Percentiles rank a stretch among this genome's conserved stretches.
These are phyloP conservation scores for Fusarium continuum DNA, from an alignment of 2,329 filamentous ascomycete genomes.

Conservation along the genomic window DNA sequence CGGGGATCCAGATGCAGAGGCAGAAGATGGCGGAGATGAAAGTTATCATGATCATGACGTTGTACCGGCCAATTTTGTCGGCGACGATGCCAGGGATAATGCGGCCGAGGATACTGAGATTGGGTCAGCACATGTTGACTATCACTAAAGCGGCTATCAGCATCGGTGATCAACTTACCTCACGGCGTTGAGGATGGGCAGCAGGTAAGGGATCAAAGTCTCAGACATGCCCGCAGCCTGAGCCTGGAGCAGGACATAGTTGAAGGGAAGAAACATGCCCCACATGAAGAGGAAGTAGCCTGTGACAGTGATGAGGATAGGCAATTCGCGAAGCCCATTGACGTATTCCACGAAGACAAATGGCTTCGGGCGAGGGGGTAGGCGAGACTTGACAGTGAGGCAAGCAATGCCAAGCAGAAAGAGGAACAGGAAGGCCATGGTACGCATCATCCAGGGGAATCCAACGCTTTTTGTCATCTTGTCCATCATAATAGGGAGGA, in stretches of 20 bases:
- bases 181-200: slow-evolving; percentile 66
- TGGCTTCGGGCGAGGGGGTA: slow-evolving; percentile 57
- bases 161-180: slow-evolving; percentile 48
- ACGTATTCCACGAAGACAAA: slow-evolving; percentile 59
- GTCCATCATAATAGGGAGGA: slow-evolving; percentile 69
- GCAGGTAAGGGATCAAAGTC: slow-evolving; percentile 55
- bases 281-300: slow-evolving; percentile 65
- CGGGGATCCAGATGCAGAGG: slow-evolving; percentile 60
- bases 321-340: slow-evolving; percentile 56
- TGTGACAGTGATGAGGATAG: slow-evolving; percentile 54
- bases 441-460: slow-evolving; percentile 60
- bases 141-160: too few relatives aligned
- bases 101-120: slow-evolving; percentile 58
- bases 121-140: slow-evolving; percentile 14
- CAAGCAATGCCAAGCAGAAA: slow-evolving; percentile 47
- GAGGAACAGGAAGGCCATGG: slow-evolving; percentile 58
- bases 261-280: slow-evolving; percentile 65
- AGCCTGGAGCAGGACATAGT: slow-evolving; percentile 61
- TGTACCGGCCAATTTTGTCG: slow-evolving; percentile 57
- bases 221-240: slow-evolving; percentile 54
- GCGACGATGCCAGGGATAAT: slow-evolving; percentile 61
- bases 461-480: slow-evolving; percentile 59
- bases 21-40: slow-evolving; percentile 57
- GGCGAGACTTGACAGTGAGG: slow-evolving; percentile 48
- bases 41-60: slow-evolving; percentile 62